Percentiles rank a stretch among this genome's conserved stretches.
Conservation (phyloP, 23 red algal genomes). For the Pyropia yezoensis region DNA sequence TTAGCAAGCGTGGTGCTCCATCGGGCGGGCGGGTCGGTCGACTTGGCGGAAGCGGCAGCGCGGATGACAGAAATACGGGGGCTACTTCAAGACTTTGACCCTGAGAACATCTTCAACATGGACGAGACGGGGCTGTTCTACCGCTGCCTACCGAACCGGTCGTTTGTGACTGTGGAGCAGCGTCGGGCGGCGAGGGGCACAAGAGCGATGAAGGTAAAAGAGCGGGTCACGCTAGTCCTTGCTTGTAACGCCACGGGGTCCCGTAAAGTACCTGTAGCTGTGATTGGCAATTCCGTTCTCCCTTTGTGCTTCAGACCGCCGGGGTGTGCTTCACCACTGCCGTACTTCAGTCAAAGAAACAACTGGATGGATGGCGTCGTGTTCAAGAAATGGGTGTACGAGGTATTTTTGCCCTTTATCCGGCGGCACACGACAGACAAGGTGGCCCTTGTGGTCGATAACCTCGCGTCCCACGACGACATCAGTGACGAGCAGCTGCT, state of each 20-base stretch:
- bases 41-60: too few relatives aligned
- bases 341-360: slow-evolving; percentile 5
- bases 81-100: too few relatives aligned
- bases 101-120: slow-evolving; percentile 3
- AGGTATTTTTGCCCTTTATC: slow-evolving; percentile 3
- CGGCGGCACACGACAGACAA: slow-evolving; percentile 1
- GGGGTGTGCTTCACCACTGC: neutral
- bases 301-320: neutral
- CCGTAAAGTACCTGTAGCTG: slow-evolving; percentile 4
- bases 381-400: neutral
- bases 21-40: too few relatives aligned
- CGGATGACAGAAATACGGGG: too few relatives aligned
- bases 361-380: slow-evolving; percentile 3
- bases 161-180: neutral
- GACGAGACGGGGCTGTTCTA: slow-evolving; percentile 12
- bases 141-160: neutral
- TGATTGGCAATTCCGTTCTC: neutral
- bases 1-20: too few relatives aligned
- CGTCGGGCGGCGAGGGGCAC: neutral
- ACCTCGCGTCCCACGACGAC: slow-evolving; percentile 8
- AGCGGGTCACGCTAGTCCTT: neutral
- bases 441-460: slow-evolving; percentile 6
- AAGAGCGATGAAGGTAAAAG: slow-evolving; percentile 8
- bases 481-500: neutral
- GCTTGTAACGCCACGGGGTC: neutral